Percentiles rank a stretch among this genome's conserved stretches.
Evolutionary conservation across 2,329 filamentous ascomycete genomes (phyloP).

Genomic region (Colletotrichum costaricense): DNA sequence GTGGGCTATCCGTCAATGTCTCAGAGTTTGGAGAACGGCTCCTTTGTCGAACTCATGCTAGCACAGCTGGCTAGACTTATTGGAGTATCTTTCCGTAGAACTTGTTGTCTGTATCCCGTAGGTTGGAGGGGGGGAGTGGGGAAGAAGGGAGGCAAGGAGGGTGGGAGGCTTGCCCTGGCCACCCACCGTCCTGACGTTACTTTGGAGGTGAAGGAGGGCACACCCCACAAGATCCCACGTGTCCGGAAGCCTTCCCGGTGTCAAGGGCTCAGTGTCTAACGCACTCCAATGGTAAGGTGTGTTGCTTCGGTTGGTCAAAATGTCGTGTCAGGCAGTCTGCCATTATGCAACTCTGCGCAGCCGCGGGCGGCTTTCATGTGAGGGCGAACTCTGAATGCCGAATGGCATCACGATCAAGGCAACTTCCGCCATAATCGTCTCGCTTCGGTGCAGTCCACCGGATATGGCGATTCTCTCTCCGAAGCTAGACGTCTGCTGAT

Average conservation of each 20-base stretch:
- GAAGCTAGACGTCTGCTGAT: neutral
- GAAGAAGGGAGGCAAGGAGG: conserved; percentile 1
- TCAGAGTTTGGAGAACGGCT: conserved; percentile 13
- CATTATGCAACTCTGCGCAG: conserved; percentile 2
- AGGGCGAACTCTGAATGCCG: conserved; percentile 17
- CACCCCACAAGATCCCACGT: conserved; percentile 31
- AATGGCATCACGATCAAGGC: neutral
- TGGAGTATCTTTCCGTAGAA: neutral
- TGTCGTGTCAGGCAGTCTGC: conserved; percentile 10
- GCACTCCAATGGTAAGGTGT: conserved; percentile 11
- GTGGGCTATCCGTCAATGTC: conserved; percentile 26
- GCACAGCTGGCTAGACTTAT: conserved; percentile 9
- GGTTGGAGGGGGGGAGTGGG: neutral
- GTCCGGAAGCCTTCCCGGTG: conserved; percentile 27
- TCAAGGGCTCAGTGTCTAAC: conserved; percentile 9
- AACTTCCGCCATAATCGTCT: conserved; percentile 3
- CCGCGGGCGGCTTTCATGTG: neutral
- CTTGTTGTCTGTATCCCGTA: neutral
- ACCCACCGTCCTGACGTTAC: conserved; percentile 16
- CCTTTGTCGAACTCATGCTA: conserved; percentile 11
- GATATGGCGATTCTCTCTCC: neutral
- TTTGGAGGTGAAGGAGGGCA: conserved; percentile 22
- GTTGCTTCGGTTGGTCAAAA: conserved; percentile 23
- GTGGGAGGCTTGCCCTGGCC: conserved; percentile 4
- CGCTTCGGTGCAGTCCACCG: conserved; percentile 21